phyloP scores from a whole-genome alignment of 2,329 filamentous ascomycete genomes.

The Cladosporium sp. region DNA sequence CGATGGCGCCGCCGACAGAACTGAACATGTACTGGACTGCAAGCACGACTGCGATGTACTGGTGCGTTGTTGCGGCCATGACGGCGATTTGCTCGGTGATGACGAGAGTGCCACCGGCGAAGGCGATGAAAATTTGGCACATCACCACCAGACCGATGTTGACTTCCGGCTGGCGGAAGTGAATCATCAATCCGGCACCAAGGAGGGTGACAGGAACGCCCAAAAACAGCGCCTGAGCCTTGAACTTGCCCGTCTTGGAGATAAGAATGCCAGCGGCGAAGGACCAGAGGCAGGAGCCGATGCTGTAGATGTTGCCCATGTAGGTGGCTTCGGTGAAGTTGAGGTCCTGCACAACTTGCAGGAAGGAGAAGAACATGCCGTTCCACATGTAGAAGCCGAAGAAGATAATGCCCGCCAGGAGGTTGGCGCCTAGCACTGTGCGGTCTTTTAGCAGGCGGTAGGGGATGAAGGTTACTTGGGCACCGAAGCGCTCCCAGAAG shows the following conservation, averaged over 20 bases:
- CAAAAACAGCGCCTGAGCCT: slow-evolving; percentile 37
- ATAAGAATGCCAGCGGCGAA: slow-evolving; percentile 45
- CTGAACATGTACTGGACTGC: slow-evolving; percentile 20
- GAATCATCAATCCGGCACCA: slow-evolving; percentile 27
- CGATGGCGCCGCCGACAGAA: slow-evolving; percentile 49
- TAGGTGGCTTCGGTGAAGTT: slow-evolving; percentile 25
- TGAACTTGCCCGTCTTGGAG: slow-evolving; percentile 45
- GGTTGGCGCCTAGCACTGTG: slow-evolving; percentile 49
- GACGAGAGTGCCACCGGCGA: slow-evolving; percentile 50
- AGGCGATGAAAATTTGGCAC: slow-evolving; percentile 51
- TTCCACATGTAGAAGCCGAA: slow-evolving; percentile 34
- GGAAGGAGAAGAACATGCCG: slow-evolving; percentile 37
- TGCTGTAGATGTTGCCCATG: slow-evolving; percentile 31
- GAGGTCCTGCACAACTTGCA: slow-evolving; percentile 37
- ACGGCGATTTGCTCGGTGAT: slow-evolving; percentile 57
- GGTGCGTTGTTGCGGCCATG: slow-evolving; percentile 45
- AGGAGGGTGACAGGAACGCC: slow-evolving; percentile 34
- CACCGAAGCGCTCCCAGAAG: slow-evolving; percentile 36
- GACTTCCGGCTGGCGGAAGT: slow-evolving; percentile 28
- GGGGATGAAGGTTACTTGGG: slow-evolving; percentile 37
- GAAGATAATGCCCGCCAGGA: slow-evolving; percentile 38
- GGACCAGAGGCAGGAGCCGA: slow-evolving; percentile 40
- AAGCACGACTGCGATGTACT: slow-evolving; percentile 24
- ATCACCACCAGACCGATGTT: slow-evolving; percentile 46
- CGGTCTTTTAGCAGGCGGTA: slow-evolving; percentile 46